Conservation (phyloP, 495 filamentous ascomycete species). For the Talaromyces ruber region DNA sequence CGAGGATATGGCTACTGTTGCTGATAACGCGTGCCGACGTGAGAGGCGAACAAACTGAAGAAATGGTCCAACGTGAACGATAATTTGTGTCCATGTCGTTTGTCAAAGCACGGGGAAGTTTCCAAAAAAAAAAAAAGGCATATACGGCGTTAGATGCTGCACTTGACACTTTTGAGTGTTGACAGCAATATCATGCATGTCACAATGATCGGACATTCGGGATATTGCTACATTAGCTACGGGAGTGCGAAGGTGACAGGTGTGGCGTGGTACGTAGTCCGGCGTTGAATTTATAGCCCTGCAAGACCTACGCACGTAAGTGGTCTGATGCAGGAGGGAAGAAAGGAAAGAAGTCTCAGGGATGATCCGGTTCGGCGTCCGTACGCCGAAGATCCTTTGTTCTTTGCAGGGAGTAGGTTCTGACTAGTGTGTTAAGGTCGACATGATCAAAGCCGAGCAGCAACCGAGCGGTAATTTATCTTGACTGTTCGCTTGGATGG, state of each 20-base stretch:
- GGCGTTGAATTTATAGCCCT: not conserved
- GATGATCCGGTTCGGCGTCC: not conserved
- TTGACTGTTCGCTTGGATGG: not conserved
- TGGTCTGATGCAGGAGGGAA: not conserved
- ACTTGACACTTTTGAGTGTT: not conserved
- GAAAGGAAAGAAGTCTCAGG: not conserved
- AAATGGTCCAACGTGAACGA: not conserved
- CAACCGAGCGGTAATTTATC: not conserved
- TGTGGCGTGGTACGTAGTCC: not conserved
- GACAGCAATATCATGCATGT: not conserved
- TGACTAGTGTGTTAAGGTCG: too few species aligned
- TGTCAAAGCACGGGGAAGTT: not conserved
- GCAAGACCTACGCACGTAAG: not conserved
- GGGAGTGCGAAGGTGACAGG: not conserved
- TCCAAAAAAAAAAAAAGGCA: not conserved
- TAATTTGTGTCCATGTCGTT: not conserved
- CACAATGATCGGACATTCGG: too few species aligned
- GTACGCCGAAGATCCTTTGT: not conserved
- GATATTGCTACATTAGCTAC: not conserved
- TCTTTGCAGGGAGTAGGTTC: not conserved
- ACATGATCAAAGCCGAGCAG: not conserved
- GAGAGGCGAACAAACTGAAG: not conserved
- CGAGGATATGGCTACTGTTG: not conserved
- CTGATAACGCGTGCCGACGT: not conserved
- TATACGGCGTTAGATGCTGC: not conserved